A percentile compares a stretch with the other conserved stretches of the same genome.
Evolutionary conservation across 1,284 basidiomycete species (phyloP).

Genomic region (Fomes fomentarius): DNA sequence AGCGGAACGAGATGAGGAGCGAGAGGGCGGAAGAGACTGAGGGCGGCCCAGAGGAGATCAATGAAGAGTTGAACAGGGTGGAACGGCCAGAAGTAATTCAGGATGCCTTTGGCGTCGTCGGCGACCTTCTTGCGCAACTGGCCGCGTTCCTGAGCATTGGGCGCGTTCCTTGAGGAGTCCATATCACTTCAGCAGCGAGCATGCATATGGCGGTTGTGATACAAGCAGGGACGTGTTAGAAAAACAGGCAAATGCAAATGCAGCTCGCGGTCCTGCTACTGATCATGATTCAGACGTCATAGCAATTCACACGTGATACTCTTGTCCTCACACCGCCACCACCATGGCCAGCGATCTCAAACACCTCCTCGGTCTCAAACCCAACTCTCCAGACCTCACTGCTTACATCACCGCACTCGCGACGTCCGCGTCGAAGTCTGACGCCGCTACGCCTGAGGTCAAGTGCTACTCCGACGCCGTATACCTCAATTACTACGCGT

Average conservation of each 20-base stretch:
- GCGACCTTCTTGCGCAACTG: constrained; percentile 20
- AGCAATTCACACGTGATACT: constrained; percentile 20
- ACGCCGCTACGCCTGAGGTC: constrained; percentile 53
- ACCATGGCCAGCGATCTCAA: constrained; percentile 34
- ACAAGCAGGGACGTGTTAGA: not conserved
- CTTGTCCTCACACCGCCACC: constrained; percentile 11
- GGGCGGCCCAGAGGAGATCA: constrained; percentile 25
- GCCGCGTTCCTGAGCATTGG: constrained; percentile 15
- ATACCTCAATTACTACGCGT: constrained; percentile 81
- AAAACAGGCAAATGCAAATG: not conserved
- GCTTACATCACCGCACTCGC: constrained; percentile 48
- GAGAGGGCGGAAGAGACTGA: constrained; percentile 45
- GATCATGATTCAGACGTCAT: constrained; percentile 7
- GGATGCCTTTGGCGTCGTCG: constrained; percentile 22
- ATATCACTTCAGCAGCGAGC: constrained; percentile 5
- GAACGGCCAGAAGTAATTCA: constrained; percentile 26
- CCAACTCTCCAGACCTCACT: constrained; percentile 48
- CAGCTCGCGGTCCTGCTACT: not conserved
- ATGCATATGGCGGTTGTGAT: not conserved
- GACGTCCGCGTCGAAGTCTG: constrained; percentile 23
- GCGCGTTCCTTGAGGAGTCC: constrained; percentile 10
- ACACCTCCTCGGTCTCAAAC: constrained; percentile 44
- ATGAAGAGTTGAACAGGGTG: constrained; percentile 30
- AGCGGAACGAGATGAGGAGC: constrained; percentile 64
- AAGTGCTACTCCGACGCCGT: constrained; percentile 82